Evolutionary conservation across 495 filamentous ascomycete genomes (phyloP).

Genomic region (Daldinia concentrica): DNA sequence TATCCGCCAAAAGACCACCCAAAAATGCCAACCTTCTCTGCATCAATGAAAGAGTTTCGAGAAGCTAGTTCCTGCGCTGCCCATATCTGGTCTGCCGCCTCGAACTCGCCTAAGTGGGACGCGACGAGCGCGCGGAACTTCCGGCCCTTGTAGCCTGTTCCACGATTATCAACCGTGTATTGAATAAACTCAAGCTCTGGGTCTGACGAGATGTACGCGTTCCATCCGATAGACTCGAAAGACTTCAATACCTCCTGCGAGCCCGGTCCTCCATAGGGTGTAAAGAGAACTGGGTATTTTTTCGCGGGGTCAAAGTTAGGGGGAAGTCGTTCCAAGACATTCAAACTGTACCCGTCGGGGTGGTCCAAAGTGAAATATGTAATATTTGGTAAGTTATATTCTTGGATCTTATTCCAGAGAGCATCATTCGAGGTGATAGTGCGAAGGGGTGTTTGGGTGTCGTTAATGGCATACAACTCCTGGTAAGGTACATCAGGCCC

Average conservation of each 20-base stretch:
- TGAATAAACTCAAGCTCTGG: slow-evolving; percentile 66
- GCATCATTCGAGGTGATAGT: slow-evolving; percentile 61
- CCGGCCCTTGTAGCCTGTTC: slow-evolving; percentile 64
- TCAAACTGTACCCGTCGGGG: slow-evolving; percentile 58
- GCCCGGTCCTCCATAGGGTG: slow-evolving; percentile 65
- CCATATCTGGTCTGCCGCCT: slow-evolving; percentile 66
- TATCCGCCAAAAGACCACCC: slow-evolving; percentile 71
- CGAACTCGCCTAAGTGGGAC: slow-evolving; percentile 61
- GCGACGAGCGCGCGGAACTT: slow-evolving; percentile 59
- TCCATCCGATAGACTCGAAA: slow-evolving; percentile 56
- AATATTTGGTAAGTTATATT: slow-evolving; percentile 61
- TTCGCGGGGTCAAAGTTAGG: slow-evolving; percentile 59
- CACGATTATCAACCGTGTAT: slow-evolving; percentile 65
- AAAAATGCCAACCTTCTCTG: slow-evolving; percentile 62
- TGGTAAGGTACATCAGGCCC: slow-evolving; percentile 68
- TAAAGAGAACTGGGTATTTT: slow-evolving; percentile 66
- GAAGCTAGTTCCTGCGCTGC: slow-evolving; percentile 58
- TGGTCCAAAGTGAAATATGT: slow-evolving; percentile 59
- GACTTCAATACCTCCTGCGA: slow-evolving; percentile 61
- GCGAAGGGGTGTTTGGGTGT: slow-evolving; percentile 54
- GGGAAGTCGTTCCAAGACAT: slow-evolving; percentile 59
- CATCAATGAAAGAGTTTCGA: slow-evolving; percentile 58
- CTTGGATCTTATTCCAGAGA: slow-evolving; percentile 54
- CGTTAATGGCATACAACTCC: slow-evolving; percentile 59
- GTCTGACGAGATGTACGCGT: slow-evolving; percentile 64